phyloP scores from a whole-genome alignment of 2,329 filamentous ascomycete genomes.

The Penicillium verrucosum region DNA sequence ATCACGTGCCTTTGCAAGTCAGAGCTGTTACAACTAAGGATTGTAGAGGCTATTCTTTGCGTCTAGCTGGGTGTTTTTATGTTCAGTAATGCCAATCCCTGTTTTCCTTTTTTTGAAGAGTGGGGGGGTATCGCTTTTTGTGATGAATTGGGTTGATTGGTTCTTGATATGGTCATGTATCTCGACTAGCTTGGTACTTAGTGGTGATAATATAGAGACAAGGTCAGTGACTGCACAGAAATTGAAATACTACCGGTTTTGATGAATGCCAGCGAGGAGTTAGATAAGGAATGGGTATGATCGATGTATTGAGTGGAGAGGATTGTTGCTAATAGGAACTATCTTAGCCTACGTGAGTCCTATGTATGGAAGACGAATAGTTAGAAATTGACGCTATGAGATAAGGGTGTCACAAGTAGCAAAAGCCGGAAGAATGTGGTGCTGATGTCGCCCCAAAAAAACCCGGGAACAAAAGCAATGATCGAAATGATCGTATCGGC shows the following conservation, averaged over 20 bases:
- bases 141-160: not conserved
- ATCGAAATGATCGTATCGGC: not conserved
- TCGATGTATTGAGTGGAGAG: no score
- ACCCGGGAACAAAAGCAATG: no score
- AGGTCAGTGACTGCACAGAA: no score
- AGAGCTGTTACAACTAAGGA: not conserved
- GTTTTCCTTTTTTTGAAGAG: no score
- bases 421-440: no score
- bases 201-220: not conserved
- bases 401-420: not conserved
- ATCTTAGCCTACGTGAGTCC: no score
- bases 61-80: rapidly evolving
- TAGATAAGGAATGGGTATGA: not conserved
- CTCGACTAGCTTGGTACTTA: not conserved
- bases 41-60: not conserved
- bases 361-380: not conserved
- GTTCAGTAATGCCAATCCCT: rapidly evolving
- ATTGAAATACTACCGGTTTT: no score
- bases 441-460: no score
- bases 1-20: not conserved
- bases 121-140: rapidly evolving
- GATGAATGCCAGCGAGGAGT: rapidly evolving
- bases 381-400: not conserved
- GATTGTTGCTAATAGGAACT: no score
- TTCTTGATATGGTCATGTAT: not conserved